These are phyloP conservation scores for Penicillium sp. DNA, from an alignment of 2,329 filamentous ascomycete species.

Conservation along the genomic window DNA sequence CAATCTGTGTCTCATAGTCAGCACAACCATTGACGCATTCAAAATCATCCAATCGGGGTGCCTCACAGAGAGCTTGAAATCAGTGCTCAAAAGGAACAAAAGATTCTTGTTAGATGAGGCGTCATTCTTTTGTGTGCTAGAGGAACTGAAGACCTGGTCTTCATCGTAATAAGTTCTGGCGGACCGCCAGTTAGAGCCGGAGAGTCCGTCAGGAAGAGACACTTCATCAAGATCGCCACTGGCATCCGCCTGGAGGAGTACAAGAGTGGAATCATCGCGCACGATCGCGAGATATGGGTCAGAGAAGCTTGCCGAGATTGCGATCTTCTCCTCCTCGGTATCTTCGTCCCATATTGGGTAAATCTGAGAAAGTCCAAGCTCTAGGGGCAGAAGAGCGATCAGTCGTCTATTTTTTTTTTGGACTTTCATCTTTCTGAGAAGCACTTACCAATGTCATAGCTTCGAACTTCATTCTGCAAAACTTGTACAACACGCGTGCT, in stretches of 20 bases:
- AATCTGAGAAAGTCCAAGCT: constrained; percentile 83
- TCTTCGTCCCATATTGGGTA: constrained; percentile 89
- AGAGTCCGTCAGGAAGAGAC: constrained; percentile 54
- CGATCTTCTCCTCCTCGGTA: constrained; percentile 66
- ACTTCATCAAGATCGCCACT: constrained; percentile 82
- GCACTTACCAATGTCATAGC: constrained; percentile 76
- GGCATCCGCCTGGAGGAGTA: constrained; percentile 71
- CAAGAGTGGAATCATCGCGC: constrained; percentile 74
- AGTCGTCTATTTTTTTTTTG: constrained; percentile 4
- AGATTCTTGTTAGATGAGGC: constrained; percentile 49
- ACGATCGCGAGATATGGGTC: constrained; percentile 82
- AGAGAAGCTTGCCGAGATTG: constrained; percentile 73
- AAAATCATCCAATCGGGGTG: neutral
- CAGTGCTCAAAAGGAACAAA: constrained; percentile 69
- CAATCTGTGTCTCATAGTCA: constrained; percentile 52
- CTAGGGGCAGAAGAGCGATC: constrained; percentile 38
- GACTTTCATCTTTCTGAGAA: neutral
- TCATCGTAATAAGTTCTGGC: constrained; percentile 76
- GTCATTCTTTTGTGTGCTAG: constrained; percentile 16
- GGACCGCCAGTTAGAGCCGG: constrained; percentile 68
- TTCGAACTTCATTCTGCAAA: constrained; percentile 76
- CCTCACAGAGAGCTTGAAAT: constrained; percentile 69
- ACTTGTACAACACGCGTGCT: constrained; percentile 81
- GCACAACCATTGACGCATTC: neutral
- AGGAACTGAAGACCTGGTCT: constrained; percentile 48